A percentile compares a stretch with the other conserved stretches of the same genome.
Evolutionary conservation across 2,329 filamentous ascomycete genomes (phyloP).

Genomic region (Ploettnerulaceae sp.): DNA sequence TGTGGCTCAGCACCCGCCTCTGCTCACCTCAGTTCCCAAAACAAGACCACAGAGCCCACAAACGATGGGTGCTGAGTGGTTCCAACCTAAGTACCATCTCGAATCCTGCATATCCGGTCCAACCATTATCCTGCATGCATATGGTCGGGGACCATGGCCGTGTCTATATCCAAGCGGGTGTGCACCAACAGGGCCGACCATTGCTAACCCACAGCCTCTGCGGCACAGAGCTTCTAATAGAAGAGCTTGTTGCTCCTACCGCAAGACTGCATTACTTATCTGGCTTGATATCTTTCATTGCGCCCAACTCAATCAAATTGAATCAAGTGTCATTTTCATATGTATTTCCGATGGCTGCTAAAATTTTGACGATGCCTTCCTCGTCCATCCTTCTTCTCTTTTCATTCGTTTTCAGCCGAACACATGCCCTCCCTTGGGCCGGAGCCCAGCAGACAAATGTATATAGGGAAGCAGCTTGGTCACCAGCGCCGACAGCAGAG

Average conservation of each 20-base stretch:
- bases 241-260: not conserved
- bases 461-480: slow-evolving; percentile 27
- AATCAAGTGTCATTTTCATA: not conserved
- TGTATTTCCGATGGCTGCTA: slow-evolving; percentile 18
- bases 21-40: slow-evolving; percentile 14
- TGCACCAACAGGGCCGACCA: slow-evolving; percentile 1
- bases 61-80: slow-evolving; percentile 15
- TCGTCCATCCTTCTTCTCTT: slow-evolving; percentile 25
- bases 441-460: slow-evolving; percentile 23
- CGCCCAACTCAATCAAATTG: not conserved
- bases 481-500: slow-evolving; percentile 27
- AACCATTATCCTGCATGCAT: slow-evolving; percentile 2
- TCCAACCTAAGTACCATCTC: not conserved
- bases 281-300: not conserved
- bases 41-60: slow-evolving; percentile 10
- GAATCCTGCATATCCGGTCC: slow-evolving; percentile 8
- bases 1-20: slow-evolving; percentile 17
- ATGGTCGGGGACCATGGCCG: not conserved
- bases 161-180: not conserved
- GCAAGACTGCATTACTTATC: slow-evolving; percentile 2
- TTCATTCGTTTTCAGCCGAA: slow-evolving; percentile 18
- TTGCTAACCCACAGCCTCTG: slow-evolving; percentile 12
- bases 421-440: slow-evolving; percentile 27
- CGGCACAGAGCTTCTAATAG: slow-evolving; percentile 14
- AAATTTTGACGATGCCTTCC: slow-evolving; percentile 30